These are phyloP conservation scores for Lachnellula occidentalis DNA, from an alignment of 2,329 filamentous ascomycete species.

Conservation along the genomic window DNA sequence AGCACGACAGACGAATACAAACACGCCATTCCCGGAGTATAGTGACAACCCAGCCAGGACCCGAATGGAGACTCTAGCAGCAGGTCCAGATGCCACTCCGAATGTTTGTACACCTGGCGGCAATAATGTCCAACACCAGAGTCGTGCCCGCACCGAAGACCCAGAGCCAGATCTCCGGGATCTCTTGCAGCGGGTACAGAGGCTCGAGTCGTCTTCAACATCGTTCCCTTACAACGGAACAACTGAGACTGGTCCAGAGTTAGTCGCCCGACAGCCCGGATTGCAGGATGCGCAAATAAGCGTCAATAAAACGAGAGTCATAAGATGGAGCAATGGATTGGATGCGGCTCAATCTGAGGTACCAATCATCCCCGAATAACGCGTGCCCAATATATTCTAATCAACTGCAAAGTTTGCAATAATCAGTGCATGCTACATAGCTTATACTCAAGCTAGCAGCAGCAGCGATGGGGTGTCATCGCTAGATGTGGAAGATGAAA, in stretches of 20 bases:
- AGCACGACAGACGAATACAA: too few relatives aligned
- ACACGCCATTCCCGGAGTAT: neutral
- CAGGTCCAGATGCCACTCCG: neutral
- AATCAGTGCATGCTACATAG: neutral
- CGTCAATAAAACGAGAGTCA: constrained; percentile 34
- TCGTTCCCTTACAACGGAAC: neutral
- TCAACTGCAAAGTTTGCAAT: neutral
- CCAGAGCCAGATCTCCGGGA: neutral
- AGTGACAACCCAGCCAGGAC: too few relatives aligned
- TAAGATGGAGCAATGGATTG: constrained; percentile 33
- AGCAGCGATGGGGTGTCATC: neutral
- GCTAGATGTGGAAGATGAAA: constrained; percentile 18
- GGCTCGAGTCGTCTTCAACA: neutral
- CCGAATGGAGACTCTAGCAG: too few relatives aligned
- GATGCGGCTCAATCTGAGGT: constrained; percentile 29
- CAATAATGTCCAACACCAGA: neutral
- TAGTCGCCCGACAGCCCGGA: neutral
- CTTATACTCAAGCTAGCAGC: neutral
- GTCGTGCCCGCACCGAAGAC: neutral
- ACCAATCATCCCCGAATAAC: neutral
- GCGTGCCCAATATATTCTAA: neutral
- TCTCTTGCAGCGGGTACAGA: neutral
- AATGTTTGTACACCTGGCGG: neutral
- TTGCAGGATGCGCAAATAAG: constrained; percentile 25
- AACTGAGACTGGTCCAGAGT: neutral